phyloP scores from a whole-genome alignment of 805 yeast genomes.

The Yarrowia alimentaria region DNA sequence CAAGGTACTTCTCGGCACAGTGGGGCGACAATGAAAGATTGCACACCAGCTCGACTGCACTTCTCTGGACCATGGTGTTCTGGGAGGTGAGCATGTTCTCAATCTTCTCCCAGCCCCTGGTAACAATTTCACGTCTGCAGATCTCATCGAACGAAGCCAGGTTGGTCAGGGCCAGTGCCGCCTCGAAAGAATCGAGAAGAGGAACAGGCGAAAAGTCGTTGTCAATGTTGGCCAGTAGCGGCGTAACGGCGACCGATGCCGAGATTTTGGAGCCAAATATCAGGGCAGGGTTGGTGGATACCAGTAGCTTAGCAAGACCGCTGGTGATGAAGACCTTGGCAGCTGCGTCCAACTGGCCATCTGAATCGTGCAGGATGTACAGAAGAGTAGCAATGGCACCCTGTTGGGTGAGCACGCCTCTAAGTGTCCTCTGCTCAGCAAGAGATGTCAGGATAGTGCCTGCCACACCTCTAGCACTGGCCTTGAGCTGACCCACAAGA shows the following conservation, averaged over 20 bases:
- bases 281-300: slow-evolving; percentile 40
- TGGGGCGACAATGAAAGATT: slow-evolving; percentile 50
- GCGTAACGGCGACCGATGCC: slow-evolving; percentile 37
- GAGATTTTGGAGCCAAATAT: slow-evolving; percentile 40
- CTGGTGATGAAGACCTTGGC: slow-evolving; percentile 34
- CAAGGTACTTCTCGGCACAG: slow-evolving; percentile 42
- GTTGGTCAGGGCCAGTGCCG: slow-evolving; percentile 67
- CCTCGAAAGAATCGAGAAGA: slow-evolving; percentile 48
- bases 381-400: slow-evolving; percentile 41
- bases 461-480: slow-evolving; percentile 34
- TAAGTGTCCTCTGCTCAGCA: slow-evolving; percentile 34
- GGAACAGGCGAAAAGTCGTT: slow-evolving; percentile 34
- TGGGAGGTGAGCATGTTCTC: slow-evolving; percentile 48
- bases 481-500: slow-evolving; percentile 33
- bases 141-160: slow-evolving; percentile 50
- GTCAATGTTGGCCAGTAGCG: slow-evolving; percentile 37
- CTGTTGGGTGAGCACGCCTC: slow-evolving; percentile 38
- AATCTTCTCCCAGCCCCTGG: slow-evolving; percentile 48
- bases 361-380: slow-evolving; percentile 32
- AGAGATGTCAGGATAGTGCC: slow-evolving; percentile 38
- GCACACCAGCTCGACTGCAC: slow-evolving; percentile 62
- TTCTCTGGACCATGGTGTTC: slow-evolving; percentile 52
- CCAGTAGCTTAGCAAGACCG: slow-evolving; percentile 41
- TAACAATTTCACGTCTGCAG: slow-evolving; percentile 43
- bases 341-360: slow-evolving; percentile 30